phyloP scores from a whole-genome alignment of 1,284 basidiomycete genomes.

The Athelia sp. region DNA sequence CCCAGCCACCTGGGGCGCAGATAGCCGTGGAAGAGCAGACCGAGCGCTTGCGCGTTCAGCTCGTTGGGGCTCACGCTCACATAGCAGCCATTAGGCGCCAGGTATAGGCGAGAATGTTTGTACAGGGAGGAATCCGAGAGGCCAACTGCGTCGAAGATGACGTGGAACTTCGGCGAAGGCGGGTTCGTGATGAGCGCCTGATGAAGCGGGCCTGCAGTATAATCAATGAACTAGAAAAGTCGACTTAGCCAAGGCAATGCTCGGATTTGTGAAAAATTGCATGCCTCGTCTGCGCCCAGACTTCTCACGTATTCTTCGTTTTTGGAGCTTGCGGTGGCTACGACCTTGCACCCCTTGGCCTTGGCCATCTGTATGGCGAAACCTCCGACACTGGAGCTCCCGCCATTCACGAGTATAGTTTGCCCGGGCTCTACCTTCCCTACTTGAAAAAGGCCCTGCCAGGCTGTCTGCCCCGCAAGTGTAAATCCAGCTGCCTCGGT shows the following conservation, averaged over 20 bases:
- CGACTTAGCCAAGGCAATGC: neutral
- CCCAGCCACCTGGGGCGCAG: constrained; percentile 40
- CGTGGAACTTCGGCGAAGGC: constrained; percentile 33
- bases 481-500: constrained; percentile 55
- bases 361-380: constrained; percentile 65
- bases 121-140: constrained; percentile 31
- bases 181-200: constrained; percentile 33
- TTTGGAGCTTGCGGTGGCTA: constrained; percentile 47
- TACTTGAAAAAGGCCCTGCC: constrained; percentile 41
- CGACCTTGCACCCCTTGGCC: constrained; percentile 47
- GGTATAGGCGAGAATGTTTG: constrained; percentile 34
- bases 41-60: constrained; percentile 16
- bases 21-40: constrained; percentile 22
- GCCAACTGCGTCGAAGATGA: constrained; percentile 39
- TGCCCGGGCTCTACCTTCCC: constrained; percentile 39
- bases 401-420: constrained; percentile 61
- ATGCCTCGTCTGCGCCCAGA: constrained; percentile 38
- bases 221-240: constrained; percentile 46
- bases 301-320: constrained; percentile 41
- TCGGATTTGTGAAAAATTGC: too few relatives aligned
- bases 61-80: constrained; percentile 36
- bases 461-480: constrained; percentile 51
- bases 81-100: constrained; percentile 41
- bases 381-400: constrained; percentile 57
- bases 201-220: constrained; percentile 42